Conservation (phyloP, 2,329 filamentous ascomycete genomes). For the Nakataea oryzae region DNA sequence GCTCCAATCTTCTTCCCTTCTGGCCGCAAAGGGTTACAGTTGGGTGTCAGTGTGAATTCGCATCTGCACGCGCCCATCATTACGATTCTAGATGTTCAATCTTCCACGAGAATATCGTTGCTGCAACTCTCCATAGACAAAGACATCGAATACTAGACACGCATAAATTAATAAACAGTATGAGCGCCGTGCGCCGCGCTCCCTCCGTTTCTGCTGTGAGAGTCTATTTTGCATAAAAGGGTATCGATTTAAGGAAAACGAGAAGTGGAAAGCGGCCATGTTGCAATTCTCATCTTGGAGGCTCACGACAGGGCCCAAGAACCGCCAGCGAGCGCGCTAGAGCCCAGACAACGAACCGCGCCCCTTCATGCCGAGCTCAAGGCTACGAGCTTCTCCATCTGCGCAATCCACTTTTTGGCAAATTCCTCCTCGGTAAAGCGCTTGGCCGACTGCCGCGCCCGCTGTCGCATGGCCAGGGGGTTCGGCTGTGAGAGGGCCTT, state of each 20-base stretch:
- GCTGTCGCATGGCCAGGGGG: constrained; percentile 60
- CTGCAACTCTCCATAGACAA: not conserved
- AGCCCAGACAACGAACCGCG: not conserved
- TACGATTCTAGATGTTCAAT: not conserved
- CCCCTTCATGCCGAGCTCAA: constrained; percentile 2
- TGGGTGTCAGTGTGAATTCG: not conserved
- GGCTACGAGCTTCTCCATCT: constrained; percentile 63
- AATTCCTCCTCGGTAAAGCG: constrained; percentile 88
- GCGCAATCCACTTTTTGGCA: constrained; percentile 62
- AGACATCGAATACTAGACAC: not conserved
- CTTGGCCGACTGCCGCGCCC: constrained; percentile 68
- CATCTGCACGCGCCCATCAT: no score
- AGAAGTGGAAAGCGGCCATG: not conserved
- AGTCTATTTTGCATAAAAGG: not conserved
- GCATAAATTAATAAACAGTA: not conserved
- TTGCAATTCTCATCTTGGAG: not conserved
- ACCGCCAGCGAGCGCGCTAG: no score
- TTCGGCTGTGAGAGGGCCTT: constrained; percentile 65
- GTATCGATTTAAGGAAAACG: not conserved
- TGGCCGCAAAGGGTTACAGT: not conserved
- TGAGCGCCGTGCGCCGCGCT: not conserved
- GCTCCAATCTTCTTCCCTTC: no score
- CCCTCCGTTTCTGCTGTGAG: not conserved
- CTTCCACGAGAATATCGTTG: not conserved
- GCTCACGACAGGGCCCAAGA: not conserved